A percentile compares a stretch with the other conserved stretches of the same genome.
phyloP scores from a whole-genome alignment of 108 stramenopile genomes.

The Nitzschia sp. region DNA sequence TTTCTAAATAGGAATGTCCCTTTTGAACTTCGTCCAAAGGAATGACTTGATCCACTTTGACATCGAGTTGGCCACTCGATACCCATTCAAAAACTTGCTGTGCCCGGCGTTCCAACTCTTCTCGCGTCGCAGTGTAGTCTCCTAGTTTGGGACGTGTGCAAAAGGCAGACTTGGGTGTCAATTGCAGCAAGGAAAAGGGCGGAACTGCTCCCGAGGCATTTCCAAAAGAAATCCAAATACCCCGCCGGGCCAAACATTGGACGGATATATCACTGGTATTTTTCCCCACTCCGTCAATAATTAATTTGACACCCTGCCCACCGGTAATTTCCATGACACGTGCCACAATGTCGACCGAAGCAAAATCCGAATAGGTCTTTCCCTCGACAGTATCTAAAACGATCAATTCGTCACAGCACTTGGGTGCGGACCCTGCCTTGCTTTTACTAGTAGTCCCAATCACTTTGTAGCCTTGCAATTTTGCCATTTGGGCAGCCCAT shows the following conservation, averaged over 20 bases:
- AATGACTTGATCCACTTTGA: slow-evolving; percentile 66
- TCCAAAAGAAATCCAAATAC: slow-evolving; percentile 83
- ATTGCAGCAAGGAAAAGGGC: slow-evolving; percentile 65
- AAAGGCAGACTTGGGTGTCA: slow-evolving; percentile 70
- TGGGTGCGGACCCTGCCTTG: slow-evolving; percentile 44
- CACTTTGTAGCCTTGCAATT: slow-evolving; percentile 73
- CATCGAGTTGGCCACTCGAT: slow-evolving; percentile 59
- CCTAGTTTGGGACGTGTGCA: slow-evolving; percentile 79
- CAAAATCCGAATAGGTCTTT: slow-evolving; percentile 66
- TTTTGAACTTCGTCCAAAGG: slow-evolving; percentile 55
- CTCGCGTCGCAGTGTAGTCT: slow-evolving; percentile 64
- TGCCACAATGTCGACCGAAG: slow-evolving; percentile 66
- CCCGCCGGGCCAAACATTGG: slow-evolving; percentile 64
- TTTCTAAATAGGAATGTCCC: slow-evolving; percentile 32
- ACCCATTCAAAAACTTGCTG: slow-evolving; percentile 74
- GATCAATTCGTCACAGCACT: slow-evolving; percentile 73
- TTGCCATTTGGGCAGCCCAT: slow-evolving; percentile 88
- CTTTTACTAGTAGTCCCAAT: slow-evolving; percentile 74
- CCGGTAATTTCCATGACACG: slow-evolving; percentile 74
- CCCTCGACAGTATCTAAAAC: slow-evolving; percentile 71
- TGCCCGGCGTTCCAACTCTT: slow-evolving; percentile 62
- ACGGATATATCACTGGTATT: slow-evolving; percentile 78
- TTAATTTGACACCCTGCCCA: slow-evolving; percentile 70
- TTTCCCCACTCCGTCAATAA: slow-evolving; percentile 84
- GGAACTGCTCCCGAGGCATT: slow-evolving; percentile 87